Conservation (phyloP, 2,329 filamentous ascomycete species). For the Fulvia fulva region DNA sequence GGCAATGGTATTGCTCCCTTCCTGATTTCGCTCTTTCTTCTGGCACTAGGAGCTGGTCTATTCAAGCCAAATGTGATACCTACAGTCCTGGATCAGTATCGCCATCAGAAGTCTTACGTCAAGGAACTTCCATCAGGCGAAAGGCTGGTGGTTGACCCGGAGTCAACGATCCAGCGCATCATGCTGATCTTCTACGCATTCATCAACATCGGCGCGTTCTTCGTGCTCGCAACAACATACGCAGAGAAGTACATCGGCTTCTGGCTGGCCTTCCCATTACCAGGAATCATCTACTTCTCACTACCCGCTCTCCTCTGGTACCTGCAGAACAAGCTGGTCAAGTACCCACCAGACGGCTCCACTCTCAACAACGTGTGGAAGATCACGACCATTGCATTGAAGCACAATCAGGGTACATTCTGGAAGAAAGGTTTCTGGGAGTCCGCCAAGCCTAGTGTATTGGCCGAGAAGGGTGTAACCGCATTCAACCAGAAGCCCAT, state of each 20-base stretch:
- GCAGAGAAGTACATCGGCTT: conserved; percentile 64
- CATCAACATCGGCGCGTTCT: conserved; percentile 70
- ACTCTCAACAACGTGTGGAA: conserved; percentile 23
- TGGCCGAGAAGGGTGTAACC: conserved; percentile 19
- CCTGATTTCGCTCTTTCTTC: conserved; percentile 58
- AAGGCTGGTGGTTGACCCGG: conserved; percentile 44
- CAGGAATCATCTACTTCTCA: conserved; percentile 59
- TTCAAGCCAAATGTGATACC: conserved; percentile 73
- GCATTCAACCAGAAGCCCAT: conserved; percentile 17
- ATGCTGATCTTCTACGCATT: conserved; percentile 64
- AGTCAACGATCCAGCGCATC: conserved; percentile 44
- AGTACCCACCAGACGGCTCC: conserved; percentile 23
- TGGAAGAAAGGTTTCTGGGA: conserved; percentile 26
- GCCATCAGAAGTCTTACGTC: conserved; percentile 37
- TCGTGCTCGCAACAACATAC: conserved; percentile 61
- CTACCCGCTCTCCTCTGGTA: conserved; percentile 27
- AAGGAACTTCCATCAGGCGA: conserved; percentile 38
- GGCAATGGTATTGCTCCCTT: conserved; percentile 23
- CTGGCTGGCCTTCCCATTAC: conserved; percentile 59
- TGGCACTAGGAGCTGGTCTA: conserved; percentile 62
- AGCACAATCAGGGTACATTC: conserved; percentile 21
- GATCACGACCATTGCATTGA: conserved; percentile 19
- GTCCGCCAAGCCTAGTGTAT: conserved; percentile 21
- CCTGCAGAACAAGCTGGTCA: conserved; percentile 19
- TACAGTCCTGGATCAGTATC: conserved; percentile 45